Evolutionary conservation across 768 basidiomycete species (phyloP), one percentile per base, ranked within the genome.

Genomic region (Mycena sanguinolenta): DNA sequence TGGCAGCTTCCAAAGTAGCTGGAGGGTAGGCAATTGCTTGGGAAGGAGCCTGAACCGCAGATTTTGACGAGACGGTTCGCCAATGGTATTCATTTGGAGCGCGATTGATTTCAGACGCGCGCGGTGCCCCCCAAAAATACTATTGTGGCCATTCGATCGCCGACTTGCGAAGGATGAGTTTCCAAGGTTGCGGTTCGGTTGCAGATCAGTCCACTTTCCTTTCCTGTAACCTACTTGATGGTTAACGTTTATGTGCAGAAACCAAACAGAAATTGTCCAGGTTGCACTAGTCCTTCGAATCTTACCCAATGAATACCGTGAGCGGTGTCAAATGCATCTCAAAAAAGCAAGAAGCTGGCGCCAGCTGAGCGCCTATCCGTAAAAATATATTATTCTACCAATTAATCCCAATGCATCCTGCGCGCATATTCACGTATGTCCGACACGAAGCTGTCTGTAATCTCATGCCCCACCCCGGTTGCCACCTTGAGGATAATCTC

Each of bases 401-500:
- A 63, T 83, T 74, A 88, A 80, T 96, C 95, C 96, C 96, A 97
- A 42, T 87, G 81, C 76, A 97, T 91, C 79, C 83, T 89, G 67
- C 81, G 80, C 14, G 91, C 87, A 75, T 96, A 97, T 73, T 93
- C 89, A 67, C 87, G 84, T 70, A 99, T 97, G 65, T 89, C 83
- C 2, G 94, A n/a, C n/a, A n/a, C n/a, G n/a, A n/a, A n/a, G 58
- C 77, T 84, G 67, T 96, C 91, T 69, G 87, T 77, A 34, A 96
- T 82, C 75, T 95, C 91, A 67, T 93, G 80, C 3, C 91, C 93
- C 17, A 85, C 88, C 0, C 97, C 97, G 7, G 95, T 92, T 34
- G 92, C 97, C 9, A 98, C 92, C 79, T 95, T 92, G 34, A 98
- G 79, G 65, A 99, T 88, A n/a, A 98, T 90, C 78, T 96, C 94